phyloP scores from a whole-genome alignment of 179 eudicot genomes.

The Monotropa hypopitys region DNA sequence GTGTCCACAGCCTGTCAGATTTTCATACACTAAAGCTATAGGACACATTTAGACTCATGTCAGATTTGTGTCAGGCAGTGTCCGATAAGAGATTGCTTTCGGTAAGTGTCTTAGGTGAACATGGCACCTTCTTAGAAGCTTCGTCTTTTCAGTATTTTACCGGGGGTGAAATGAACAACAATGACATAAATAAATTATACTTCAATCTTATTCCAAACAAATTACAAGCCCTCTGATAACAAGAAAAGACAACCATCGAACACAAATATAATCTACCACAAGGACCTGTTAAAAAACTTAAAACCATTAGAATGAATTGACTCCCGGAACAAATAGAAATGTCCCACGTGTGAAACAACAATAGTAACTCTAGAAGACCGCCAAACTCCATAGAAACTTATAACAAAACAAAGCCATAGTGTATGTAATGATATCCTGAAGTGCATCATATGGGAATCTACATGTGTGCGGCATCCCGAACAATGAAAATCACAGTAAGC shows the following conservation, averaged over 20 bases:
- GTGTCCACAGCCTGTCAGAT: background rate
- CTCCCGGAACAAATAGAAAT: background rate
- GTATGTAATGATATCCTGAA: background rate
- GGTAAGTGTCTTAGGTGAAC: background rate
- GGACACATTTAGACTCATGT: background rate
- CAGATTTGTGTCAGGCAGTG: background rate
- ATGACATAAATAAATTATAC: background rate
- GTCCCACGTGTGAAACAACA: background rate
- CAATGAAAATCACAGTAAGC: background rate
- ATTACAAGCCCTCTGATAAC: background rate
- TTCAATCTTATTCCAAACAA: background rate
- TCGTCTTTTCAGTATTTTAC: background rate
- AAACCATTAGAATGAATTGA: background rate
- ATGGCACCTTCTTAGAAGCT: background rate
- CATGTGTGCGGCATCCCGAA: background rate
- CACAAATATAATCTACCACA: background rate
- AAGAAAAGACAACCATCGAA: background rate
- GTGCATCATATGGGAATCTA: background rate
- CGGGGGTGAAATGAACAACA: background rate
- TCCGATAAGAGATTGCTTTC: background rate
- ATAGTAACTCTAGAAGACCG: background rate
- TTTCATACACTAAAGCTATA: background rate
- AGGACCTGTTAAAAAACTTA: background rate
- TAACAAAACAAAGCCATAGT: background rate
- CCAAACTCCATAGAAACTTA: background rate